Evolutionary conservation across 2,329 filamentous ascomycete genomes (phyloP).

Genomic region (Alternaria longipes): DNA sequence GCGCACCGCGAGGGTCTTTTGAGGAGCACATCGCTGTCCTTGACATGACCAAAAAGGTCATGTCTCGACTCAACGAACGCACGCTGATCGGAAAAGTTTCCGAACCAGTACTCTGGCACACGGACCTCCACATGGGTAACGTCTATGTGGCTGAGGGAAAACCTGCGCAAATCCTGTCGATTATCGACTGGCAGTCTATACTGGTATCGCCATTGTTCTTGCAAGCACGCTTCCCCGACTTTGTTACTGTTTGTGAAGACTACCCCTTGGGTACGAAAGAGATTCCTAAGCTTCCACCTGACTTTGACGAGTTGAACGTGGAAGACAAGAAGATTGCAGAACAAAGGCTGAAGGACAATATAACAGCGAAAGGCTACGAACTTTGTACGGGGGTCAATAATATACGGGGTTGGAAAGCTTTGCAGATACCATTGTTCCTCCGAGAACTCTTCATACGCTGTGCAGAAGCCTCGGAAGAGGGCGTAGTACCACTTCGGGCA

Average conservation of each 20-base stretch:
- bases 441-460: slow-evolving; percentile 46
- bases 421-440: slow-evolving; percentile 40
- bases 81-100: slow-evolving; percentile 17
- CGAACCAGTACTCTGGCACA: slow-evolving; percentile 29
- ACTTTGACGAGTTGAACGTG: slow-evolving; percentile 20
- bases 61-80: slow-evolving; percentile 17
- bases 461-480: slow-evolving; percentile 40
- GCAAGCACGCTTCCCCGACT: slow-evolving; percentile 30
- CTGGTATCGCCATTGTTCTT: slow-evolving; percentile 29
- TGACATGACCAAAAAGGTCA: slow-evolving; percentile 23
- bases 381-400: slow-evolving; percentile 14
- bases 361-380: too few relatives aligned
- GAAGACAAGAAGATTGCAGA: slow-evolving; percentile 13
- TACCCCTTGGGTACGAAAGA: slow-evolving; percentile 18
- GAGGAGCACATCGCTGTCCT: slow-evolving; percentile 25
- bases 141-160: slow-evolving; percentile 41
- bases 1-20: slow-evolving; percentile 19
- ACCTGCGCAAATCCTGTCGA: slow-evolving; percentile 25
- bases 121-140: slow-evolving; percentile 53
- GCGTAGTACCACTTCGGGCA: slow-evolving; percentile 44
- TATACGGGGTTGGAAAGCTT: slow-evolving; percentile 23
- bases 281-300: slow-evolving; percentile 15
- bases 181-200: slow-evolving; percentile 39
- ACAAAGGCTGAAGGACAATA: slow-evolving; percentile 9
- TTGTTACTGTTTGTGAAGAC: slow-evolving; percentile 26